Evolutionary conservation across 345 rosid genomes (phyloP), one percentile per base, ranked within the genome.

Genomic region (Melastoma malabathricum): DNA sequence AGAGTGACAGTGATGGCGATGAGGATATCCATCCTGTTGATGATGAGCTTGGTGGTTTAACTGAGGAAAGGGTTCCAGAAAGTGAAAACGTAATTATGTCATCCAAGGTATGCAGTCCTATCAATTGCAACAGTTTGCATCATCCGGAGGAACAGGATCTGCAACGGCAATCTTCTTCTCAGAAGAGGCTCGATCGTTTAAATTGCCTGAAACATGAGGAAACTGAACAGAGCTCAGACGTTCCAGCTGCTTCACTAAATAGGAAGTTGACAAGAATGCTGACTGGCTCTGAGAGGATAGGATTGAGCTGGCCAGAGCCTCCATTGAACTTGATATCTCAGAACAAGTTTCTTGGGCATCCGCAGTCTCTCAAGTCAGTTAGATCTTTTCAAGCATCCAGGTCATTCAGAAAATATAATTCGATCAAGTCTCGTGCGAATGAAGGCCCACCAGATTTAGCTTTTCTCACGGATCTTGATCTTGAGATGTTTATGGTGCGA

Each of bases 261-360:
- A 22, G 48, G 15, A 77, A 72, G 51, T 29, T 86, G 25, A 69
- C 67, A 58, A 77, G 55, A 72, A 63, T 64, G 81, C 70, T 83
- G 20, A 86, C 94, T 63, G 77, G 90, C 51, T 61, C 81, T 63
- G 92, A 86, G 60, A 67, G 78, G 68, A 70, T 82, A 51, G 85
- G 94, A 50, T 73, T 90, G 56, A 80, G 75, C 68, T 90, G 98
- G 96, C 98, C 96, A 10, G 98, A 86, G 67, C 83, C 83, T 15
- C 96, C 77, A 6, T 63, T 90, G 47, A 68, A 84, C 69, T 67
- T 84, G 64, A 52, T 84, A 39, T 65, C 92, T 57, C 70, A 75
- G 25, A 22, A 22, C 52, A 75, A 64, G 17, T 73, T 74, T 62
- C 72, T 90, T 31, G 84, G 74, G 50, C 74, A 83, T 62, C 69